Evolutionary conservation across 768 basidiomycete species (phyloP), one percentile per base, ranked within the genome.

Genomic region (Vararia minispora): DNA sequence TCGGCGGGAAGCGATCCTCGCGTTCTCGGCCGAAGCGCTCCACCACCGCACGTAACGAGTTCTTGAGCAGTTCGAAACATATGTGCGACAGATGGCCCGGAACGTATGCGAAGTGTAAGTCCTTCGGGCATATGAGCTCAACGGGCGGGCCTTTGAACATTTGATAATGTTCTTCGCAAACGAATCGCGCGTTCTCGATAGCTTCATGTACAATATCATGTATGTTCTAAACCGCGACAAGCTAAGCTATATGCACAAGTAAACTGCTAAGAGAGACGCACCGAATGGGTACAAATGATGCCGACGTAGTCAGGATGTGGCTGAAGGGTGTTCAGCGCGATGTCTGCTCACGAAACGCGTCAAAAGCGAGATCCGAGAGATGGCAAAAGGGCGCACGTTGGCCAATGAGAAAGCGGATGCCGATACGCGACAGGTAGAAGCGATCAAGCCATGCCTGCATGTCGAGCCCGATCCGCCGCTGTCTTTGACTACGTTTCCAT

Each of bases 191-290:
- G 58, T 99, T 98, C 58, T 99, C 94, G 50, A 98, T 97, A 0
- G 94, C 87, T 66, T 99, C 95, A 53, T 88, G 83, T n/a, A 94
- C 81, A 46, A 97, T 95, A 53, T 98, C 91, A 51, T 91, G 90
- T 0, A 99, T 80, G 57, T 91, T 97, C 76, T 86, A 51, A 25
- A 35, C 5, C 22, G 29, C 26, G 45, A n/a, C 27, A 34, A 38
- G 21, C 28, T 46, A 34, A 39, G 26, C 13, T n/a, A 28, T 8
- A 23, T 21, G 33, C n/a, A 32, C 6, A 41, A 10, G 35, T 31
- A 29, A 7, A 5, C 30, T 34, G 27, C 16, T 37, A 20, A 26
- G 6, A 33, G 28, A 12, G n/a, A 70, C 81, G 48, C 46, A 86
- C 82, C 2, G 91, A 82, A 53, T 85, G 71, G 2, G 88, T 97